Base-by-base conservation (phyloP, 2,329 filamentous ascomycete genomes). In the Chrysoporthe austroafricana region DNA sequence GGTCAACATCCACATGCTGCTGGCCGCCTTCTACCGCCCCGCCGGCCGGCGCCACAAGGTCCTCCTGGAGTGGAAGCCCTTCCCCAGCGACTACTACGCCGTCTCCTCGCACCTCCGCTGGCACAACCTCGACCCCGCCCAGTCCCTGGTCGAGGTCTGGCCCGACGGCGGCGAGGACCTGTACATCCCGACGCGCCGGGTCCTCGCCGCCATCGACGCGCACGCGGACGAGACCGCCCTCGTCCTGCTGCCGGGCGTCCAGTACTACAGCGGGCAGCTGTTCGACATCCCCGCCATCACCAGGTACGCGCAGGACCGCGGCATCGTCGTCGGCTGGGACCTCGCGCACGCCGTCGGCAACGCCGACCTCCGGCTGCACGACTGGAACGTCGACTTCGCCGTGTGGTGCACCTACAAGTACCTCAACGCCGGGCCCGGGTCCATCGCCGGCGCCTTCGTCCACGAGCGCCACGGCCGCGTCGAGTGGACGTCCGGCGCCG, bases 381-480 rank as follows among this genome's bases (percentile, higher is more conserved):
- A 95, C 73, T 97, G 94, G 94, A 86, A 91, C 72, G 93, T 96
- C 44, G 94, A 97, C 77, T 97, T 97, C 74, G 94, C 94, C 18
- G 92, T 87, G 64, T 97, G 94, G 94, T 97, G 94, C 79, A 94
- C 90, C 21, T 97, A 97, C 84, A 97, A 97, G 81, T 97, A 97
- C 80, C 86, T 97, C 77, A 97, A 97, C 76, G 89, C 90, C 36
- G 94, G 94, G 0, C 93, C 94, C 0, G 94, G 94, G 4, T 85
- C 89, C 18, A 96, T 96, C 71, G 93, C 88, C 1, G 93, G 91
- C 0, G 82, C 90, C 0, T 97, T 94, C 72, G 91, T 97, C 9
- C 93, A 97, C 77, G 88, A 92, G 75, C 84, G 82, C 50, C 91
- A 96, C 76, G 88, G 90, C 52, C 77, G 77, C 34, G 88, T 92